phyloP scores from a whole-genome alignment of 1,284 basidiomycete genomes.

The Pascua sp. region DNA sequence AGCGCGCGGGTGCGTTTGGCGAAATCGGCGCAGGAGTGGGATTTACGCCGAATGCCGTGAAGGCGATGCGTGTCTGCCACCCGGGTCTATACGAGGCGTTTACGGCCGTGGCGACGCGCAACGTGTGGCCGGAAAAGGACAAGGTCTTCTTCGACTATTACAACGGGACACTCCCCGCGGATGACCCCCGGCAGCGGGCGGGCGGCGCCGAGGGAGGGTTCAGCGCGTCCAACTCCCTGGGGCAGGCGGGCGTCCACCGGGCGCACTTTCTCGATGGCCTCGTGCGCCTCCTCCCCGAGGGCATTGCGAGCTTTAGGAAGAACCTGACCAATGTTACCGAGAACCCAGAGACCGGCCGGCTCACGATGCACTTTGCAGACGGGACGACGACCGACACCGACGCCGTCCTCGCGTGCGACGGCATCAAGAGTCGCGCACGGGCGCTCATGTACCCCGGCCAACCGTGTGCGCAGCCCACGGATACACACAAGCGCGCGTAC shows the following conservation, averaged over 20 bases:
- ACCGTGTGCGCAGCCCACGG: conserved; percentile 8
- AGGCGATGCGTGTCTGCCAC: conserved; percentile 19
- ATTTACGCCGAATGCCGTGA: conserved; percentile 18
- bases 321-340: conserved; percentile 5
- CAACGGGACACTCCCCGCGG: no score
- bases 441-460: conserved; percentile 13
- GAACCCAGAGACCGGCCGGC: background rate
- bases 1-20: conserved; percentile 18
- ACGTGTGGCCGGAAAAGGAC: conserved; percentile 11
- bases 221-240: conserved; percentile 4
- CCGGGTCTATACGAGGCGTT: conserved; percentile 16
- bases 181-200: conserved; percentile 1
- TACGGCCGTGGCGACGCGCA: conserved; percentile 16
- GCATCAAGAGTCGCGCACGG: conserved; percentile 17
- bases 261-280: conserved; percentile 24
- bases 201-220: conserved; percentile 9
- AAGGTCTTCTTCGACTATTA: conserved; percentile 17
- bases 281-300: conserved; percentile 13
- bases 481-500: conserved; percentile 24
- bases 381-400: conserved; percentile 10
- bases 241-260: conserved; percentile 22
- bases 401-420: conserved; percentile 19
- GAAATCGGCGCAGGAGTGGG: conserved; percentile 24
- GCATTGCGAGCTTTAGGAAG: conserved; percentile 14
- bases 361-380: conserved; percentile 14